phyloP scores from a whole-genome alignment of 495 filamentous ascomycete species.

The Recurvomyces mirabilis region DNA sequence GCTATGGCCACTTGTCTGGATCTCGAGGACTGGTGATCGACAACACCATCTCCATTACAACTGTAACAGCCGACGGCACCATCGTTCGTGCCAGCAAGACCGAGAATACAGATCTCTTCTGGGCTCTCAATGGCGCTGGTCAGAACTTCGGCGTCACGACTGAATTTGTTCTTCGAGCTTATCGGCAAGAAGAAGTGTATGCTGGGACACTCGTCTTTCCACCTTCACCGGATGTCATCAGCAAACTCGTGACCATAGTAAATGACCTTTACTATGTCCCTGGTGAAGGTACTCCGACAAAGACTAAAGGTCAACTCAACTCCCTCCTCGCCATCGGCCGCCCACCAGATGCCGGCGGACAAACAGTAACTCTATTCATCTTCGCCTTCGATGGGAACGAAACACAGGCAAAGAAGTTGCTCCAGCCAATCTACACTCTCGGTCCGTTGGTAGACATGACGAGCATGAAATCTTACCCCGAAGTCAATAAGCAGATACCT shows the following conservation, averaged over 20 bases:
- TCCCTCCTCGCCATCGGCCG: conserved; percentile 33
- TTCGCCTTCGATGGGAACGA: conserved; percentile 41
- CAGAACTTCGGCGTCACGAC: conserved; percentile 31
- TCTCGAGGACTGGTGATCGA: conserved; percentile 43
- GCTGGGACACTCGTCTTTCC: conserved; percentile 38
- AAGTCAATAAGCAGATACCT: conserved; percentile 5
- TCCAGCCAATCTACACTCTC: conserved; percentile 24
- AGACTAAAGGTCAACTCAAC: conserved; percentile 24
- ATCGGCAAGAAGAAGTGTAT: conserved; percentile 37
- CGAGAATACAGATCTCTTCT: conserved; percentile 30
- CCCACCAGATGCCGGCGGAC: conserved; percentile 27
- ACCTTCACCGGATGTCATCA: conserved; percentile 29
- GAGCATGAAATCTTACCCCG: conserved; percentile 19
- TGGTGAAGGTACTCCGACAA: conserved; percentile 4
- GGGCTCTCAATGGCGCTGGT: conserved; percentile 30
- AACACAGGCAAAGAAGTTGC: conserved; percentile 33
- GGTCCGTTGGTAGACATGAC: conserved; percentile 21
- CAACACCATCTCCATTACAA: conserved; percentile 37
- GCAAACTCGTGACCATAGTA: conserved; percentile 30
- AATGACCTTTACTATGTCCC: conserved; percentile 29
- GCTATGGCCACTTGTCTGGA: conserved; percentile 43
- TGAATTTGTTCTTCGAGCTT: conserved; percentile 39
- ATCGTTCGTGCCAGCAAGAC: conserved; percentile 32
- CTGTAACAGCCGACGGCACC: conserved; percentile 42
- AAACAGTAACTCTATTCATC: conserved; percentile 33